phyloP scores from a whole-genome alignment of 2,329 filamentous ascomycete species.

The Trichoderma koningii region DNA sequence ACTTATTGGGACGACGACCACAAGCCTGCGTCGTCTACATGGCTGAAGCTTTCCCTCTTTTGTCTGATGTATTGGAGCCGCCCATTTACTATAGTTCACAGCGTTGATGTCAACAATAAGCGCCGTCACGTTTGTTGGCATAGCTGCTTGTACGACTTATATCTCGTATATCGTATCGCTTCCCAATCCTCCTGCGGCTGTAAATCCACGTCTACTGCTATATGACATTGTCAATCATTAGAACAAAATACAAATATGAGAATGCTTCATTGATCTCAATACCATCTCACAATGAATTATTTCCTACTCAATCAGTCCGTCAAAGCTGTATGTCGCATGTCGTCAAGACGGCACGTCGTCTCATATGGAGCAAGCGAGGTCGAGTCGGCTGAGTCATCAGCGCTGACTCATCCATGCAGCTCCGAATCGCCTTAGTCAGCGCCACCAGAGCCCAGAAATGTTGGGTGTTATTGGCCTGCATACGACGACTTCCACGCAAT shows the following conservation, averaged over 20 bases:
- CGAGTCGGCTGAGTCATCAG: too few relatives aligned
- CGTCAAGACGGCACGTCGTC: too few relatives aligned
- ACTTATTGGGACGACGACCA: not conserved
- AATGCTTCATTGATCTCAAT: too few relatives aligned
- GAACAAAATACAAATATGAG: too few relatives aligned
- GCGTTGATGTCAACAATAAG: not conserved
- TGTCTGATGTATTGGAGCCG: not conserved
- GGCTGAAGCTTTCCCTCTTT: slow-evolving; percentile 11
- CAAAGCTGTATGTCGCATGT: too few relatives aligned
- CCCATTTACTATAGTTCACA: not conserved
- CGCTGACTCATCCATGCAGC: too few relatives aligned
- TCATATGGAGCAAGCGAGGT: too few relatives aligned
- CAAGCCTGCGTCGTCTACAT: not conserved
- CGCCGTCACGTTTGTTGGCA: not conserved
- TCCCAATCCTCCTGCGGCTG: too few relatives aligned
- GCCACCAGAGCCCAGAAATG: too few relatives aligned
- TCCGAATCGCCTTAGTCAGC: not conserved
- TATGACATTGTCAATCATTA: too few relatives aligned
- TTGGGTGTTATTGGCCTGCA: not conserved
- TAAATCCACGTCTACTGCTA: not conserved
- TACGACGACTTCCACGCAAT: slow-evolving; percentile 7
- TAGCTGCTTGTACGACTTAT: not conserved
- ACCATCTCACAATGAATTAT: too few relatives aligned
- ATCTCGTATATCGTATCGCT: not conserved
- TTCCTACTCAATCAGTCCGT: too few relatives aligned